Evolutionary conservation across 225 moss, liverwort and hornwort genomes (phyloP).

Genomic region (Physcomitrellopsis africana): DNA sequence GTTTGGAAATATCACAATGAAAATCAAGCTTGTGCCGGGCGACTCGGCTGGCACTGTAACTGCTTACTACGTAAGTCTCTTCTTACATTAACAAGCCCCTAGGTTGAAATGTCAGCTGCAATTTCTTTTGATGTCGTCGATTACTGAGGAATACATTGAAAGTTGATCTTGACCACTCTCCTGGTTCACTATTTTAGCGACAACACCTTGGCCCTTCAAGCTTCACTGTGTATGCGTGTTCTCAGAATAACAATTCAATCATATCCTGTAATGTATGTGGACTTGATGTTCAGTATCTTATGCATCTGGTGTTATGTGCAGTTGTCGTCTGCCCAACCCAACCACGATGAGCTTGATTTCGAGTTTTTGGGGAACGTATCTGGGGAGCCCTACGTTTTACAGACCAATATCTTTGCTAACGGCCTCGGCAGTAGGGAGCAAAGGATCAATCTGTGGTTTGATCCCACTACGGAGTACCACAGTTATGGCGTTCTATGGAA

Average conservation of each 20-base stretch:
- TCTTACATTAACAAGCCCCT: background rate
- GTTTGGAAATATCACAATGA: slow-evolving; percentile 49
- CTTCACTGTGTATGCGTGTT: background rate
- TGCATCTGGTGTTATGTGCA: slow-evolving; percentile 9
- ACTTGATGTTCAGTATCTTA: no score
- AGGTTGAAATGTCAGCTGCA: background rate
- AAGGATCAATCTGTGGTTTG: slow-evolving; percentile 67
- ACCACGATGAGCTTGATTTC: slow-evolving; percentile 75
- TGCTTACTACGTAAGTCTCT: slow-evolving; percentile 51
- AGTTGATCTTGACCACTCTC: background rate
- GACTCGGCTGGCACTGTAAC: slow-evolving; percentile 64
- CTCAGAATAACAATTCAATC: no score
- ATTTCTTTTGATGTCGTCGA: background rate
- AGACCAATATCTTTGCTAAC: slow-evolving; percentile 71
- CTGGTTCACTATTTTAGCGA: background rate
- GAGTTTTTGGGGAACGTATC: slow-evolving; percentile 61
- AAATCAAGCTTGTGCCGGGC: slow-evolving; percentile 56
- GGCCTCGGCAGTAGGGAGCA: slow-evolving; percentile 68
- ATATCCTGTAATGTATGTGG: no score
- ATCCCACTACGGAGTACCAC: slow-evolving; percentile 61
- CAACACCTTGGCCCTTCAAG: background rate
- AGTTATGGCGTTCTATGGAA: slow-evolving; percentile 74
- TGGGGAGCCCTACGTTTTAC: slow-evolving; percentile 63
- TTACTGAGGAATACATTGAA: background rate
- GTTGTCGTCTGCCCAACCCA: slow-evolving; percentile 54